These are phyloP conservation scores for Talaromyces albobiverticillius DNA, from an alignment of 2,329 filamentous ascomycete species.

Conservation along the genomic window DNA sequence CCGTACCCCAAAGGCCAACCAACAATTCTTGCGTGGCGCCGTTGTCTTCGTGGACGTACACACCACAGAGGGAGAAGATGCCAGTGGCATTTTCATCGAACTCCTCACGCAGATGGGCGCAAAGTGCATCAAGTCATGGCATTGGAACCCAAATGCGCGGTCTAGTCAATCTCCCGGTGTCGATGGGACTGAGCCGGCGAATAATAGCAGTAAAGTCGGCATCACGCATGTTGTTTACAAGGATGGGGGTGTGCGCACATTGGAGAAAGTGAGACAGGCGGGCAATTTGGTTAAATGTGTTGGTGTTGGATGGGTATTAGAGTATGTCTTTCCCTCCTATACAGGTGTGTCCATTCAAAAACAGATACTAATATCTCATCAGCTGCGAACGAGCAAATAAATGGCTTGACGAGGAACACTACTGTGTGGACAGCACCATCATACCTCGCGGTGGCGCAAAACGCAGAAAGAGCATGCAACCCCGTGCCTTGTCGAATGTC, in stretches of 20 bases:
- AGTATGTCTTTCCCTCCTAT: conserved; percentile 57
- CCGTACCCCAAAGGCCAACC: conserved; percentile 21
- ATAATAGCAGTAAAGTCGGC: conserved; percentile 53
- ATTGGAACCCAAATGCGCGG: conserved; percentile 69
- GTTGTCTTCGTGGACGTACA: conserved; percentile 82
- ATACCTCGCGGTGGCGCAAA: conserved; percentile 68
- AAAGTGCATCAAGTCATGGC: conserved; percentile 71
- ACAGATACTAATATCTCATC: conserved; percentile 12
- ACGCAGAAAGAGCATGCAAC: conserved; percentile 79
- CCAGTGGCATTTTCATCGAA: conserved; percentile 76
- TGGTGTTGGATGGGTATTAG: conserved; percentile 82
- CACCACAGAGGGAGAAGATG: conserved; percentile 76
- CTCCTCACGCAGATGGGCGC: conserved; percentile 79
- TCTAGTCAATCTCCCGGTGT: conserved; percentile 36
- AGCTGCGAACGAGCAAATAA: conserved; percentile 73
- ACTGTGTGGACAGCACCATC: conserved; percentile 65
- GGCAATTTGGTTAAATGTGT: conserved; percentile 78
- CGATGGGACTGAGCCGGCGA: conserved; percentile 29
- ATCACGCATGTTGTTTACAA: conserved; percentile 91
- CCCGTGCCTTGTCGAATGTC: conserved; percentile 64
- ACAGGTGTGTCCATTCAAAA: too few species aligned
- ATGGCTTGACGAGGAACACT: conserved; percentile 72
- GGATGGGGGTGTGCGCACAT: conserved; percentile 74
- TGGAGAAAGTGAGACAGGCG: conserved; percentile 74
- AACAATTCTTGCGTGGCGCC: conserved; percentile 61